Base-by-base conservation (phyloP, 306 rosid genomes). In the Quillaja saponaria region DNA sequence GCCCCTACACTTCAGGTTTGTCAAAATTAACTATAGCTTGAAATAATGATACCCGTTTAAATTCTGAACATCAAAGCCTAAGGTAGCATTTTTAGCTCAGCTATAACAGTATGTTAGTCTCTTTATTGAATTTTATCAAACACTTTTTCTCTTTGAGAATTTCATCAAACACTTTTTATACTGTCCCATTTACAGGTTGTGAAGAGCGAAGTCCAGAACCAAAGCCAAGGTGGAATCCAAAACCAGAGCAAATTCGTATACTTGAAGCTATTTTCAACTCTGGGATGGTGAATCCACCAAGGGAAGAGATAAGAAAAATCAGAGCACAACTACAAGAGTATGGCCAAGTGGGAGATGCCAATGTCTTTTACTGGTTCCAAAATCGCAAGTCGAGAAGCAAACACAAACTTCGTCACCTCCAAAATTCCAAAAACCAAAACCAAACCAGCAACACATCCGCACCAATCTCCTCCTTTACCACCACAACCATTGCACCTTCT, bases 301-400 rank as follows among this genome's bases (percentile, higher is more conserved):
- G 98, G 40, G 96, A 92, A 11, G 98, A 92, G 74, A 92, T 92
- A 33, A 73, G 98, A 60, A 86, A 86, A 80, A 92, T 92, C 44
- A 79, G 96, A 57, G 87, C 90, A 37, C 96, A 88, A 67, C 70
- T 92, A 17, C 96, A 92, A 54, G 94, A 88, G 74, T 92, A 82
- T 73, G 98, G 98, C 0, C 98, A 88, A 73, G 98, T 92, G 0
- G 98, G 98, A 35, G 98, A 92, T 66, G 98, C 98, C 40, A 92
- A 88, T 52, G 98, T 92, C 15, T 88, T 92, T 71, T 92, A 92
- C 58, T 92, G 98, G 98, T 92, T 92, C 64, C 98, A 92, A 71
- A 92, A 92, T 82, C 65, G 98, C 8, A 92, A 92, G 71, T 92
- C 98, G 11, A 78, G 98, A 65, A 86, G 94, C 88, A 92, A 92